phyloP scores from a whole-genome alignment of 2,329 filamentous ascomycete genomes.

The Diplodia scrobiculata region DNA sequence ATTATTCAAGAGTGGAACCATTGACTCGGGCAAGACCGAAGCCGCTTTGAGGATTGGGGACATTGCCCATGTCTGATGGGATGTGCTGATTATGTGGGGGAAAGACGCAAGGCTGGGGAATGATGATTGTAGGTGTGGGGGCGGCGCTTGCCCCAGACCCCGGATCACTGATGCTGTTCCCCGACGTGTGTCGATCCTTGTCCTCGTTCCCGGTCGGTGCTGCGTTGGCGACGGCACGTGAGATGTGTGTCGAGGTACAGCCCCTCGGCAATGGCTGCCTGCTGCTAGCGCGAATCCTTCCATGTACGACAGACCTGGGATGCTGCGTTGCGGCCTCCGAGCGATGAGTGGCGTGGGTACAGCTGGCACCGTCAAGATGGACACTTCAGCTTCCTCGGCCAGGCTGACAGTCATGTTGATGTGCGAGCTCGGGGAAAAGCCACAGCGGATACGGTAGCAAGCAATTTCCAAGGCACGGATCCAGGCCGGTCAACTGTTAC shows the following conservation, averaged over 20 bases:
- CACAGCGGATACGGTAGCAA: neutral
- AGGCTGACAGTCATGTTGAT: neutral
- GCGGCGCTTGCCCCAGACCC: constrained; percentile 13
- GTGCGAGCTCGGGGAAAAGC: neutral
- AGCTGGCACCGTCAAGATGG: neutral
- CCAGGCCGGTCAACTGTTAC: neutral
- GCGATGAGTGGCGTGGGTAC: constrained; percentile 7
- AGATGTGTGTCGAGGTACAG: constrained; percentile 5
- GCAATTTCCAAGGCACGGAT: neutral
- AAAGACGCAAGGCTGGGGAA: constrained; percentile 2
- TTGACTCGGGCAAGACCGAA: neutral
- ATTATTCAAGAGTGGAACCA: neutral
- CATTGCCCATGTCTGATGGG: too few species aligned
- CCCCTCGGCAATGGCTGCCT: constrained; percentile 17
- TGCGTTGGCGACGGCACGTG: constrained; percentile 10
- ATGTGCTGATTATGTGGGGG: neutral
- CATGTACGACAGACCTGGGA: constrained; percentile 5
- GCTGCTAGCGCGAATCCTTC: constrained; percentile 13
- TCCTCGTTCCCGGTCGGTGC: neutral
- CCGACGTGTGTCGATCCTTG: constrained; percentile 7
- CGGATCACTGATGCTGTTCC: constrained; percentile 3
- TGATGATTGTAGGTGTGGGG: constrained; percentile 1
- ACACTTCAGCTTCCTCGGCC: neutral
- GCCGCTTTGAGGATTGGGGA: neutral
- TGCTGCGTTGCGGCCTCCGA: neutral